Percentiles rank a stretch among this genome's conserved stretches.
These are phyloP conservation scores for Ogataea pini DNA, from an alignment of 805 yeast genomes.

Conservation along the genomic window DNA sequence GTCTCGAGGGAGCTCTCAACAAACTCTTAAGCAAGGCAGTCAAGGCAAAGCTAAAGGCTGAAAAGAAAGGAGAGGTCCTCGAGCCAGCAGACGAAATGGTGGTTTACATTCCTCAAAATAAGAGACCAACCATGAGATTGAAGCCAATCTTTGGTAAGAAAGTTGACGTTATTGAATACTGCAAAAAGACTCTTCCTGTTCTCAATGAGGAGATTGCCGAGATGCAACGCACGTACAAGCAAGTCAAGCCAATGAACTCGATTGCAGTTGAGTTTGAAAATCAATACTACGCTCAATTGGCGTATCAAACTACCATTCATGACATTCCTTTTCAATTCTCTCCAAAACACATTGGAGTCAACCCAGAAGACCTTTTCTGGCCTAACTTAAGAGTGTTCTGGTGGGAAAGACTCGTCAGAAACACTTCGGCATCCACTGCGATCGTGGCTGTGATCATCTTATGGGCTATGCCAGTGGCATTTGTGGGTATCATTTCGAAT, in stretches of 20 bases:
- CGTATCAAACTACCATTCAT: slow-evolving; percentile 61
- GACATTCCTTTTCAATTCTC: slow-evolving; percentile 65
- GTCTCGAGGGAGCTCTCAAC: slow-evolving; percentile 69
- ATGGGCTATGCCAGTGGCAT: slow-evolving; percentile 81
- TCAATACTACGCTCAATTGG: slow-evolving; percentile 74
- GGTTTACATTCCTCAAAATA: slow-evolving; percentile 61
- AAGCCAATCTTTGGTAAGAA: slow-evolving; percentile 51
- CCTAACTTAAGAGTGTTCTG: slow-evolving; percentile 72
- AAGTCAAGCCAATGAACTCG: slow-evolving; percentile 68
- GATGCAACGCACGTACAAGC: slow-evolving; percentile 52
- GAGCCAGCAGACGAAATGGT: slow-evolving; percentile 50
- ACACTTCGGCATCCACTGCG: slow-evolving; percentile 50
- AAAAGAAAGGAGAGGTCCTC: slow-evolving; percentile 58
- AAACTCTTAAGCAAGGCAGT: slow-evolving; percentile 59
- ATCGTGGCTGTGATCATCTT: slow-evolving; percentile 56
- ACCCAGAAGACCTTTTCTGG: slow-evolving; percentile 68
- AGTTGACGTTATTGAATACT: slow-evolving; percentile 60
- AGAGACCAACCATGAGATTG: slow-evolving; percentile 61
- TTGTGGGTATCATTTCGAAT: slow-evolving; percentile 74
- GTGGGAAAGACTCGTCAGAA: slow-evolving; percentile 71
- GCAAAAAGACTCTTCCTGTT: slow-evolving; percentile 56
- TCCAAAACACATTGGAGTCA: slow-evolving; percentile 63
- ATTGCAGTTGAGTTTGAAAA: slow-evolving; percentile 77
- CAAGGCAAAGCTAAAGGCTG: slow-evolving; percentile 61
- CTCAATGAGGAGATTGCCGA: slow-evolving; percentile 56